Evolutionary conservation across 2,329 filamentous ascomycete genomes (phyloP), one percentile per base, ranked within the genome.

Genomic region (Venturiaceae sp.): DNA sequence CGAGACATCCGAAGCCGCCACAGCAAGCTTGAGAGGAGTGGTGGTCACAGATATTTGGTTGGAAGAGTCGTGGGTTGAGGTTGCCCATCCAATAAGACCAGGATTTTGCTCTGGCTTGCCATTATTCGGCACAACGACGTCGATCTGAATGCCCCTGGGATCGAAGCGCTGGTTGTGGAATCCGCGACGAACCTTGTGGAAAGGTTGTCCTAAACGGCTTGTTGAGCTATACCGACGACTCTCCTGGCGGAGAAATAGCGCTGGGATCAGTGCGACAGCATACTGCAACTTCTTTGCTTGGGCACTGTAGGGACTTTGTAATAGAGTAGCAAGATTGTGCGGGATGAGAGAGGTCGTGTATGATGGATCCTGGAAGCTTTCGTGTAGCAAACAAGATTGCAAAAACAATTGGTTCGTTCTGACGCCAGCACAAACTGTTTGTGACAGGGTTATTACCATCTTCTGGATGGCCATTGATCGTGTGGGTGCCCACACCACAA

Each of bases 201-300:
- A n/a, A n/a, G n/a, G n/a, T n/a, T n/a, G n/a, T n/a, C n/a, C n/a
- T n/a, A n/a, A n/a, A 56, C 60, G 1, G 75, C 68, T 2, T 75
- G 68, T 0, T 73, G 65, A 3, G 77, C 79, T 66, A 78, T 74
- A 55, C 76, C 65, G 8, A 82, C 71, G n/a, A n/a, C 7, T 83
- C 79, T 1, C 81, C 82, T 1, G 75, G 67, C 0, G 85, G 71
- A 0, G 77, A 76, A 2, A 74, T 44, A 30, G 23, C 65, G 0
- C 76, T 68, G 9, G 62, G 58, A 1, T 64, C 50, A 41, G 60
- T 23, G n/a, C 11, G 3, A 80, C 70, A 3, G 64, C 57, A 1
- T 66, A 63, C 2, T 84, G 72, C 28, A 77, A 74, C 19, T 64
- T 62, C 65, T 83, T 80, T 1, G 85, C 72, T 83, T 83, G 84